These are phyloP conservation scores for Pseudogymnoascus verrucosus DNA, from an alignment of 2,329 filamentous ascomycete species.

Conservation along the genomic window DNA sequence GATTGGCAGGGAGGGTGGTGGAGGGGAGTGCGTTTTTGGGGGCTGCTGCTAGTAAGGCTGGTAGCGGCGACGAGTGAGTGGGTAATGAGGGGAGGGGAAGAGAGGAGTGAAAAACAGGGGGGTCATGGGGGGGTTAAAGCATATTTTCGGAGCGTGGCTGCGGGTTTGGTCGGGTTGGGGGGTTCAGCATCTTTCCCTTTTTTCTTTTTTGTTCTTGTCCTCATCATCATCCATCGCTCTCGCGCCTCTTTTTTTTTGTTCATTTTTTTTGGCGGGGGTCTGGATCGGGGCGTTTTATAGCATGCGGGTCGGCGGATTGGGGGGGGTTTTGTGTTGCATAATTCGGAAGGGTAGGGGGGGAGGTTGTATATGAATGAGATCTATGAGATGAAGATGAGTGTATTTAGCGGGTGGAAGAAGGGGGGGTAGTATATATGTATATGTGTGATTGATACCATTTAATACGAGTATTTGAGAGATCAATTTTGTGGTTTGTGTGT, in stretches of 20 bases:
- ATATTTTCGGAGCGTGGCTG: not conserved
- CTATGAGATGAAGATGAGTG: not conserved
- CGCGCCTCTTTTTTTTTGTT: not conserved
- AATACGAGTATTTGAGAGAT: not conserved
- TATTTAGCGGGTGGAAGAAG: not conserved
- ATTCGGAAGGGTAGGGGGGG: not conserved
- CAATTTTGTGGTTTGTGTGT: not conserved
- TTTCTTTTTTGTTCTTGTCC: too few species aligned
- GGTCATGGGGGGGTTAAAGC: not conserved
- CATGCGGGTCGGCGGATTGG: not conserved
- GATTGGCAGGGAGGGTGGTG: constrained; percentile 31
- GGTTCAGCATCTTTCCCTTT: not conserved
- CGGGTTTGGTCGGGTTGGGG: not conserved
- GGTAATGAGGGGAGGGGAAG: too few species aligned
- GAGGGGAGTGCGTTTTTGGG: not conserved
- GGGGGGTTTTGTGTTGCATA: not conserved
- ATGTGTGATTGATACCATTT: not conserved
- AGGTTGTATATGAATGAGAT: not conserved
- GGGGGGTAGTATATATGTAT: not conserved
- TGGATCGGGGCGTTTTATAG: not conserved
- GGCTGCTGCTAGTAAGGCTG: not conserved
- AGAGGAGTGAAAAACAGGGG: too few species aligned
- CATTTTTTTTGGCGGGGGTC: too few species aligned
- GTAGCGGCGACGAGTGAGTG: too few species aligned
- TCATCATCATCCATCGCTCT: too few species aligned